Evolutionary conservation across 2,329 filamentous ascomycete genomes (phyloP), one percentile per base, ranked within the genome.

Genomic region (Fonsecaea pedrosoi): DNA sequence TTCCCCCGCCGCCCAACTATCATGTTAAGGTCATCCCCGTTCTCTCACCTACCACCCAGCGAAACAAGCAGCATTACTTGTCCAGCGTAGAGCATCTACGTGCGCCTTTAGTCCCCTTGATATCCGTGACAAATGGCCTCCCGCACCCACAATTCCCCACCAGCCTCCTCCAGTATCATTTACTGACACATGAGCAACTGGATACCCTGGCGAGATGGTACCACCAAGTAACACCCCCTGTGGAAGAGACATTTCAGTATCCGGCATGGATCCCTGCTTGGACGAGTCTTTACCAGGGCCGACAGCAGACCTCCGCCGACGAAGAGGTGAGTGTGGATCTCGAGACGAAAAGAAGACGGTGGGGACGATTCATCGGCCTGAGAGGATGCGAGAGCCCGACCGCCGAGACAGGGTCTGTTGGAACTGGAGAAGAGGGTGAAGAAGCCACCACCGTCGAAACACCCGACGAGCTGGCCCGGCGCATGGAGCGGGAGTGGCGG

Each of bases 311-410:
- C 32, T 42, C 53, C 25, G 25, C 25, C 35, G 37, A 15, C 25
- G 35, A 8, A 6, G 21, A 55, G 53, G 5, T 30, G 3, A 48
- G 63, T 1, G 70, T 78, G 1, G 74, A 76, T 62, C 62, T 82
- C 2, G 72, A 77, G 12, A 78, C 74, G 0, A 82, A 82, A 71
- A 67, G 80, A 7, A 66, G 77, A 2, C 70, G 80, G n/a, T 79
- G 80, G 53, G 81, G 80, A 1, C 69, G 75, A 6, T 82, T 82
- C 67, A 80, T 82, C 65, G 81, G 81, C 12, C 66, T 82, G 21
- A 60, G 71, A 40, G 79, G 76, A 9, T 79, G 78, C 64, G 76
- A 78, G 59, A 75, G 74, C 45, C 74, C 77, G 1, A 67, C 67
- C 2, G 25, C 58, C 40, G 65, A 67, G n/a, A n/a, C 56, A 38